Base-by-base conservation (phyloP, 352 stramenopile genomes). In the Phytophthora sansomeana region DNA sequence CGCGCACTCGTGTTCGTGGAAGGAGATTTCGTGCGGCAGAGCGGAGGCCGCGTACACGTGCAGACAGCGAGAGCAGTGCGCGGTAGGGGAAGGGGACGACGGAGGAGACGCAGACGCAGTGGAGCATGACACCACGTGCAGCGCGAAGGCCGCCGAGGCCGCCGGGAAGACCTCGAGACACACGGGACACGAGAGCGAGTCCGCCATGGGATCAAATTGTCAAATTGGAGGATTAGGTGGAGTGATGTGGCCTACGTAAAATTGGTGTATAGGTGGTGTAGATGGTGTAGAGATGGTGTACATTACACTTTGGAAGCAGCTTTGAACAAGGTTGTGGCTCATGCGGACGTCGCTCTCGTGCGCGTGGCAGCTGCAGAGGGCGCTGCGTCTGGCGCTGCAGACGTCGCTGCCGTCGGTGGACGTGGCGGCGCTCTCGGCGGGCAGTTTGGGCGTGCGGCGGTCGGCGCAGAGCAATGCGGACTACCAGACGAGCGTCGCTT, bases 1-100 rank as follows among this genome's bases (percentile, higher is more conserved):
- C 47, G 78, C 77, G 68, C 87, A 95, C 61, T 95, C 87, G 58
- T 87, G 76, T 38, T 92, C 82, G 60, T 95, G 87, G 70, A 93
- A 92, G 8, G 74, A 62, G 41, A 93, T 83, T 49, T 91, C 87
- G 58, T 89, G 73, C 28, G 75, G 30, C 36, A 76, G 58, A 21
- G 79, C 67, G 29, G 61, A 70, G 6, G 57, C 72, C 8, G 67
- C 65, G 71, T 92, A 95, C 13, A 92, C 82, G 67, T 84, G 77
- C 28, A 84, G 69, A 46, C 87, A 95, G 35, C 79, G 83, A 19
- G 71, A 54, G 52, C 87, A 95, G 61, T 75, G 77, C 26, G 58
- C 44, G 26, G 65, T 42, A 2, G 54, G 30, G 3, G 68, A 50
- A 1, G 63, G 55, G 7, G 72, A 71, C 0, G 50, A n/a, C 2